Evolutionary conservation across 306 rosid species (phyloP), one percentile per base, ranked within the genome.

Genomic region (Casuarina cunninghamiana): DNA sequence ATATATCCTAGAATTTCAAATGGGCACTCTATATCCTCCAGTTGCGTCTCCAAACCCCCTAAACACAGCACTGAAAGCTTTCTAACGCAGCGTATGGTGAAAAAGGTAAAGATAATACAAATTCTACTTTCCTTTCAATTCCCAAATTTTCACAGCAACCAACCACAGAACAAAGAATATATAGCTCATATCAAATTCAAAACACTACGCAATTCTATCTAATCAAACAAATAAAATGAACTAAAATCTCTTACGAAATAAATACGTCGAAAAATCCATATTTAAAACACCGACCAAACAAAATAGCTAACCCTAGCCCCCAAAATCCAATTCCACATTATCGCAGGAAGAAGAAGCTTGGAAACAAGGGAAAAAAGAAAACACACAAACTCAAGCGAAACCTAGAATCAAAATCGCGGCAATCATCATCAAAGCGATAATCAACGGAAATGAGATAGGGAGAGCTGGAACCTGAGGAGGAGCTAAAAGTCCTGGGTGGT

Each of bases 401-500:
- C 69, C 37, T 15, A 8, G 10, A 46, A 39, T 39, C 26, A 5
- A 38, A 53, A 62, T 11, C 43, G 5, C 55, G 51, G 19, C 12
- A 38, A 62, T 19, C 39, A 51, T 32, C 16, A 41, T 19, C 45
- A 60, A 71, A 75, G 0, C 35, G 6, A 21, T 41, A 45, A 62
- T 32, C 48, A 62, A 60, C 26, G 45, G 53, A 50, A 53, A 35
- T 42, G 26, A 13, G n/a, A 53, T 48, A 74, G 53, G 51, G 12
- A 37, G 82, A 71, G n/a, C 45, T 38, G 67, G 79, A 81, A 95
- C 98, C 98, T 95, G 98, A 65, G 98, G 97, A 15, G 97, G 97
- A 89, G 98, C 98, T 45, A 95, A 38, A 54, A 95, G 93, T 62
- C 96, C 98, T 16, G 98, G 97, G 71, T 95, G 98, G 83, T 95